A percentile compares a stretch with the other conserved stretches of the same genome.
These are phyloP conservation scores for Catharanthus roseus DNA, from an alignment of 257 asterid genomes.

Conservation along the genomic window DNA sequence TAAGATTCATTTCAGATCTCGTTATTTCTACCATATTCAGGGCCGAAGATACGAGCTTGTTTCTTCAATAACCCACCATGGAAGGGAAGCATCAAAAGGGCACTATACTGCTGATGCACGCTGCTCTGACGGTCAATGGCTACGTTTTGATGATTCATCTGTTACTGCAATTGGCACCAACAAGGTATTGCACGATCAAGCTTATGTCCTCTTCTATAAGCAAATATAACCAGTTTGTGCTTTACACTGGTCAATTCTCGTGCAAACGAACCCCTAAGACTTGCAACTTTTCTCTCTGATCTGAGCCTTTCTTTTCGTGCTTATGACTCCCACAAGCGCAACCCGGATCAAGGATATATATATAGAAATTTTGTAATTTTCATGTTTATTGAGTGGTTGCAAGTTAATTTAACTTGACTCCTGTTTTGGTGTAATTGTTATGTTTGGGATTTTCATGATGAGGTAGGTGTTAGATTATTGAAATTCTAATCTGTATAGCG, in stretches of 20 bases:
- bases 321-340: no score
- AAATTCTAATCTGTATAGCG: no score
- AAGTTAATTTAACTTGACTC: no score
- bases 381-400: no score
- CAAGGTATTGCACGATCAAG: conserved; percentile 75
- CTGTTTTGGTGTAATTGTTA: no score
- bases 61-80: conserved; percentile 86
- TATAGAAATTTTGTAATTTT: background rate
- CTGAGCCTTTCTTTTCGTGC: background rate
- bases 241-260: background rate
- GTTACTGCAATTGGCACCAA: conserved; percentile 43
- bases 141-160: conserved; percentile 78
- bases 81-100: conserved; percentile 86
- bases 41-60: conserved; percentile 78
- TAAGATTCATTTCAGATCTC: background rate
- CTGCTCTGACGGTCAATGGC: conserved; percentile 57
- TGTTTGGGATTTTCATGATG: no score
- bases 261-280: background rate
- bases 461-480: no score
- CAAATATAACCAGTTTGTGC: conserved; percentile 35
- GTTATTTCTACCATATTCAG: conserved; percentile 24
- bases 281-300: no score
- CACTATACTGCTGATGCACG: conserved; percentile 85
- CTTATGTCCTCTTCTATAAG: conserved; percentile 78
- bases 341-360: background rate